Evolutionary conservation across 2,329 filamentous ascomycete genomes (phyloP).

Genomic region (Diaporthe caulivora): DNA sequence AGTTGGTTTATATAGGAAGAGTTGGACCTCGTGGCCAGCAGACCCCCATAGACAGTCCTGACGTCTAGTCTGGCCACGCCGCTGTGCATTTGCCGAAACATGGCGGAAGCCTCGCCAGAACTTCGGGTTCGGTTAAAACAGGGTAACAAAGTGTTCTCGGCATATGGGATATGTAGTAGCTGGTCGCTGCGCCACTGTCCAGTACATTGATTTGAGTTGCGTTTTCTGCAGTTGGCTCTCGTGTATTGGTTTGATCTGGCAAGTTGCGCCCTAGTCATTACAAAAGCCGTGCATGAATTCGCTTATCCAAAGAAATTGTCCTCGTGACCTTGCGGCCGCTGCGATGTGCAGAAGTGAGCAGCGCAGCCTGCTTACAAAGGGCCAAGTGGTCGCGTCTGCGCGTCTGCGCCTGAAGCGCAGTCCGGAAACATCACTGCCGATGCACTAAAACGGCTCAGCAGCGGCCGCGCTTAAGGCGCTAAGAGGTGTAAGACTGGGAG

Average conservation of each 20-base stretch:
- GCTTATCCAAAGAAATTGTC: neutral
- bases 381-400: conserved; percentile 9
- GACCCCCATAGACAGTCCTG: conserved; percentile 1
- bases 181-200: conserved; percentile 8
- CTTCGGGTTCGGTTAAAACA: neutral
- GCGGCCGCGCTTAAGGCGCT: conserved; percentile 35
- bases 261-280: neutral
- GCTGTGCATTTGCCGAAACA: conserved; percentile 3
- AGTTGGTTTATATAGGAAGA: neutral
- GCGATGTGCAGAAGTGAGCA: neutral
- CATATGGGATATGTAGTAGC: neutral
- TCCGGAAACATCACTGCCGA: neutral
- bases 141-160: neutral
- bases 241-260: no score
- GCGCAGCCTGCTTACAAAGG: neutral
- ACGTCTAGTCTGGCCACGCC: neutral
- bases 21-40: neutral
- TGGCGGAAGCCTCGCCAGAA: conserved; percentile 11
- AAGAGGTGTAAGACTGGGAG: neutral
- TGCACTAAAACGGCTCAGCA: conserved; percentile 14
- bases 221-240: neutral
- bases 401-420: conserved; percentile 13
- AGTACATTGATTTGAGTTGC: conserved; percentile 5
- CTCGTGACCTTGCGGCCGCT: conserved; percentile 23
- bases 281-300: neutral